Conservation (phyloP, 139 green algal genomes). For the Chlamydomonas sphaeroides region DNA sequence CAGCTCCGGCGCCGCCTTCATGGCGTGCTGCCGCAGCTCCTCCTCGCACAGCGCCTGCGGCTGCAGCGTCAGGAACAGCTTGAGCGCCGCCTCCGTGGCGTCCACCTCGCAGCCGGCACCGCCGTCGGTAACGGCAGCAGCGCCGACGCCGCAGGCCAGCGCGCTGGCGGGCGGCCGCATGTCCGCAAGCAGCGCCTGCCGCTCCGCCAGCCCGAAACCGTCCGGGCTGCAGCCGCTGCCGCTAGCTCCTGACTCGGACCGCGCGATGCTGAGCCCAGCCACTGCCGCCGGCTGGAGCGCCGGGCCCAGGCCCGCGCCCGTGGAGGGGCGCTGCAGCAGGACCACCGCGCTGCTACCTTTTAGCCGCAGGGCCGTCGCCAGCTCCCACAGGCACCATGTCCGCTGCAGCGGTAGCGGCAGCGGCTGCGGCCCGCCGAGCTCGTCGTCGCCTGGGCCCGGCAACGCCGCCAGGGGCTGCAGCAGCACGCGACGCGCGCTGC, state of each 20-base stretch:
- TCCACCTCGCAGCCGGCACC: background rate
- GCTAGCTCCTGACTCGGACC: background rate
- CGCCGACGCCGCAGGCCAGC: background rate
- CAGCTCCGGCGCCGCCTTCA: background rate
- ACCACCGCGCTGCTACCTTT: background rate
- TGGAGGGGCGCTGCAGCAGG: background rate
- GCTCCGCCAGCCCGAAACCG: background rate
- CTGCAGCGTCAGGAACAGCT: background rate
- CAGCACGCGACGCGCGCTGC: background rate
- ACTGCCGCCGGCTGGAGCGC: too few relatives aligned
- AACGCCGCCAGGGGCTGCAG: background rate
- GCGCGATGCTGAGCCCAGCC: background rate
- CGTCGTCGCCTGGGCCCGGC: background rate
- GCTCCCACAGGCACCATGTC: slow-evolving; percentile 7
- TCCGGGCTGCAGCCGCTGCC: background rate
- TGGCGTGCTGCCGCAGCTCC: background rate
- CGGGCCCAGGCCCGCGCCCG: too few relatives aligned
- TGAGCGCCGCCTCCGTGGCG: background rate
- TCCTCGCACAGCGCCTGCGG: background rate
- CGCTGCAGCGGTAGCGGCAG: background rate
- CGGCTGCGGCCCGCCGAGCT: background rate
- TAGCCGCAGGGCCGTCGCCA: slow-evolving; percentile 7
- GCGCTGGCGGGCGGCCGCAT: background rate
- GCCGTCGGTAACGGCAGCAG: background rate
- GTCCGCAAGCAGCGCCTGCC: background rate